Base-by-base conservation (phyloP, 345 rosid genomes). In the Anastatica hierochuntica region DNA sequence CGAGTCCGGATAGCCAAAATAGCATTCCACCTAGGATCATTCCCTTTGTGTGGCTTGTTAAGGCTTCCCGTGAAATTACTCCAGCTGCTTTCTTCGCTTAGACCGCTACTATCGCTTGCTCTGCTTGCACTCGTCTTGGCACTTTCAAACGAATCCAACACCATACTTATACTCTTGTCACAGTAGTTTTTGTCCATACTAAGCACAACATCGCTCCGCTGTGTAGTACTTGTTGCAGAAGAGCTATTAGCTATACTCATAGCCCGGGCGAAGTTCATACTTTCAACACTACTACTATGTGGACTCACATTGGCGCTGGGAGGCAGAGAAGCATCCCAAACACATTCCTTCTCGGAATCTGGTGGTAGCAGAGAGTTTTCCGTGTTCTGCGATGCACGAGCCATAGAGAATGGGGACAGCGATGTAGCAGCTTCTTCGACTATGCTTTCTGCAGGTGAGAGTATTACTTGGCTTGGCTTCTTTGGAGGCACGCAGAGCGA, bases 21-120 rank as follows among this genome's bases (percentile, higher is more conserved):
- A 46, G 98, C 95, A 66, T 82, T 92, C 95, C 98, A 92, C 76
- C 96, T 70, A 1, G 95, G 95, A 69, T 92, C 98, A 62, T 92
- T 92, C 44, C 98, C 98, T 69, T 88, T 92, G 62, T 92, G 98
- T 42, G 98, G 98, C 60, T 92, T 92, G 56, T 88, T 92, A 41
- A 81, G 84, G 56, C 86, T 82, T 45, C 94, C 90, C 0, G 90
- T 83, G 45, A 78, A 56, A 70, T 83, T 92, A 71, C 98, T 92
- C 98, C 98, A 88, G 64, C 81, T 92, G 61, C 96, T 88, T 60
- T 88, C 96, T 71, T 88, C 96, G 31, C 96, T 88, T 34, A 88
- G 74, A 36, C 94, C 90, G 29, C 96, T 88, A 43, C 94, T 84
- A 47, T 84, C 81, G 27, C 94, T 88, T 40, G 83, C 96, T 58